These are phyloP conservation scores for Fusarium miscanthi DNA, from an alignment of 2,329 filamentous ascomycete species.

Conservation along the genomic window DNA sequence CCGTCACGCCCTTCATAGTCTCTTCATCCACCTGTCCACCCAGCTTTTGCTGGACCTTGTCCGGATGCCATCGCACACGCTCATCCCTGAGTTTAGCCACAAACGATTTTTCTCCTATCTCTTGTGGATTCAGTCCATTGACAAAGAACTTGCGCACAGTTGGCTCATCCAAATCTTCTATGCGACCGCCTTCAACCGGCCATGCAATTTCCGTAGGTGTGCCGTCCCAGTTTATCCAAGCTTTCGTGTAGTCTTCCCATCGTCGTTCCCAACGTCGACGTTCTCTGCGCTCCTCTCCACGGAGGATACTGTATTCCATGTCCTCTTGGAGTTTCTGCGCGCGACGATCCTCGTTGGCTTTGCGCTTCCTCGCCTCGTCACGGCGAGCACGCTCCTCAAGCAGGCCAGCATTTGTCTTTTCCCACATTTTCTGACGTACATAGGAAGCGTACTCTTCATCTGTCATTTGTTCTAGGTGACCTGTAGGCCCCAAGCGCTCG, in stretches of 20 bases:
- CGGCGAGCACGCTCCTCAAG: conserved; percentile 78
- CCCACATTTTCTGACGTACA: conserved; percentile 93
- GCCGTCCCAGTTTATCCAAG: conserved; percentile 70
- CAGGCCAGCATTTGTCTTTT: conserved; percentile 88
- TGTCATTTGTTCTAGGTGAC: conserved; percentile 82
- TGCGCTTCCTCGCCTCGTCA: conserved; percentile 63
- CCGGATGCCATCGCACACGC: conserved; percentile 94
- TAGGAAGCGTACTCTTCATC: conserved; percentile 92
- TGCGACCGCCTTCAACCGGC: conserved; percentile 73
- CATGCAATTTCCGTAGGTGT: conserved; percentile 66
- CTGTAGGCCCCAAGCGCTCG: conserved; percentile 56
- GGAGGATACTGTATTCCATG: conserved; percentile 75
- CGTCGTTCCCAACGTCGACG: conserved; percentile 65
- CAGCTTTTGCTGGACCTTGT: conserved; percentile 94
- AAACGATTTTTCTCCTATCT: conserved; percentile 58
- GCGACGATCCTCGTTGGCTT: conserved; percentile 62
- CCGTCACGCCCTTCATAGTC: conserved; percentile 83
- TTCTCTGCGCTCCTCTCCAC: conserved; percentile 71
- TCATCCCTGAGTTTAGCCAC: conserved; percentile 77
- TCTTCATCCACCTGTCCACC: conserved; percentile 76
- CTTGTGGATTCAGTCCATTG: conserved; percentile 55
- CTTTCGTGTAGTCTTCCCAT: conserved; percentile 73
- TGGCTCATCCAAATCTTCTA: conserved; percentile 66
- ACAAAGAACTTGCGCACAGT: conserved; percentile 77
- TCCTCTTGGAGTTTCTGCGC: conserved; percentile 66